Conservation (phyloP, 169 alveolate species). For the Plasmodium vivax region DNA sequence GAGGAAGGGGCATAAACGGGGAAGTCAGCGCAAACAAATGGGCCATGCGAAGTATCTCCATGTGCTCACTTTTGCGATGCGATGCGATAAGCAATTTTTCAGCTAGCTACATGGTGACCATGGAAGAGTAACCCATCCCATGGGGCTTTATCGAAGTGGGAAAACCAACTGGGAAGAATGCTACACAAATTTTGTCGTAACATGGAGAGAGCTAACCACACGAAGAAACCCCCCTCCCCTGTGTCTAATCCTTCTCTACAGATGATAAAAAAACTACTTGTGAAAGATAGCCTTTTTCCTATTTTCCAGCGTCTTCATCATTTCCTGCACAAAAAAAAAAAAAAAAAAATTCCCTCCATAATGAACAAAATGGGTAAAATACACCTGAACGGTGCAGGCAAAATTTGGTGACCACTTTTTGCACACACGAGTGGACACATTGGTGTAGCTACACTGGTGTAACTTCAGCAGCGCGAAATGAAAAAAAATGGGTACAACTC, state of each 20-base stretch:
- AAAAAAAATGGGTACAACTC: not conserved
- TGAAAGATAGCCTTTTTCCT: conserved; percentile 40
- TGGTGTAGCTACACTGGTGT: not conserved
- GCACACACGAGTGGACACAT: not conserved
- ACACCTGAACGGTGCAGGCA: not conserved
- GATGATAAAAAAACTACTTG: not conserved
- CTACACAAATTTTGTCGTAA: not conserved
- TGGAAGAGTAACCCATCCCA: not conserved
- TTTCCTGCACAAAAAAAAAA: conserved; percentile 43
- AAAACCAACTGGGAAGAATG: not conserved
- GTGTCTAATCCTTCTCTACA: not conserved
- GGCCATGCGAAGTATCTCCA: not conserved
- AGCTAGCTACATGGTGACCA: not conserved
- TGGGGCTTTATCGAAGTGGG: not conserved
- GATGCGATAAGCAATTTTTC: not conserved
- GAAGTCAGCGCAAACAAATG: not conserved
- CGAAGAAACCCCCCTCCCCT: not conserved
- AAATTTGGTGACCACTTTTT: not conserved
- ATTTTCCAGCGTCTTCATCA: conserved; percentile 50
- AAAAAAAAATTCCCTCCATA: not conserved
- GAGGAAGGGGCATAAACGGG: not conserved
- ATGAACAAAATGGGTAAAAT: not conserved
- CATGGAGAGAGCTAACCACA: not conserved
- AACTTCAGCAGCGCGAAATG: not conserved
- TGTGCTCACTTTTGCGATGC: not conserved